Base-by-base conservation (phyloP, 768 basidiomycete species). In the Suillus plorans region DNA sequence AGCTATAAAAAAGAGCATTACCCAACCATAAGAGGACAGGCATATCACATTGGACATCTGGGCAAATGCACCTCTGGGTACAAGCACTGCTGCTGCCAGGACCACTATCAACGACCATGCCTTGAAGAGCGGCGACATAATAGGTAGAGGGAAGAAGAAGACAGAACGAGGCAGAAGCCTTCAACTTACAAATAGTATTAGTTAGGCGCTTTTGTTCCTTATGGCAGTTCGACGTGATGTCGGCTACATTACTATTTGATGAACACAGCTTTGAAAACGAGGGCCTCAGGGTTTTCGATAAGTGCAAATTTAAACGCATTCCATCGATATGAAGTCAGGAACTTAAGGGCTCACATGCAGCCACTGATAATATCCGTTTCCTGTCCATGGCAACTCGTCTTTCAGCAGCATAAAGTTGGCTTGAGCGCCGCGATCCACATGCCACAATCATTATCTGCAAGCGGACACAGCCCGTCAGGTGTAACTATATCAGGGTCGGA, bases 21-120 rank as follows among this genome's bases (percentile, higher is more conserved):
- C 77, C 78, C 77, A 78, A 61, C 42, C 28, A 44, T 67, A 77
- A 61, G 39, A 14, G 49, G 66, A 60, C 0, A 60, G 44, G 64
- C 78, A 78, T 14, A 25, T n/a, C 20, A 55, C 75, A 14, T 55
- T 9, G 7, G 77, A 55, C 1, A 67, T 58, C 58, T 78, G 77
- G 9, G 76, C 75, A 5, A 64, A 56, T 22, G 56, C 56, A 20
- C 63, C 59, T 4, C 55, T 8, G 1, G 71, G 77, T 28, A 64
- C 66, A 44, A 76, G 65, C 14, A 73, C 41, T 10, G 58, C 69
- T 13, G 60, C 34, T 8, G 62, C 25, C 25, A 76, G 66, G 56
- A 72, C 47, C 49, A 66, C 67, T 52, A 73, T 62, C 9, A 66
- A 64, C 28, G 60, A 41, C 71, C 71, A 65, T 66, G 50, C 25